Conservation (phyloP, 2,329 filamentous ascomycete species). For the Lecanicillium sp. region DNA sequence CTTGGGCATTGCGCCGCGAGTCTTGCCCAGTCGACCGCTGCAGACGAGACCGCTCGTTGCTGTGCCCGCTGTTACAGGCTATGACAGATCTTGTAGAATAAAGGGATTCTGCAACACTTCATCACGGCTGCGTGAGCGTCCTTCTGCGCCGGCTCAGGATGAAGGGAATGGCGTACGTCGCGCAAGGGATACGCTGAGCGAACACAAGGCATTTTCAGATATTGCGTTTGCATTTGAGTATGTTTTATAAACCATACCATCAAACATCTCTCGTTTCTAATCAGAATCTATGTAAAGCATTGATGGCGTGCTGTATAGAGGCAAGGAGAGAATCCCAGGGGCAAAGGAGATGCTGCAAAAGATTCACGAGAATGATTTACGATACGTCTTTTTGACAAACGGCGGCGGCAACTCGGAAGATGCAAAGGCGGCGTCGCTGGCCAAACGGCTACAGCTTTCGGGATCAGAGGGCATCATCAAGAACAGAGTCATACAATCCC, state of each 20-base stretch:
- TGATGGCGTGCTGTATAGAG: slow-evolving; percentile 89
- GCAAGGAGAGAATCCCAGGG: slow-evolving; percentile 68
- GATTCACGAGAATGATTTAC: slow-evolving; percentile 67
- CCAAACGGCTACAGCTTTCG: slow-evolving; percentile 21
- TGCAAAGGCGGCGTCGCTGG: slow-evolving; percentile 25
- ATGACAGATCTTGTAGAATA: background rate
- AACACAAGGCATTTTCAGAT: slow-evolving; percentile 1
- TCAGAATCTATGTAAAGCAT: slow-evolving; percentile 43
- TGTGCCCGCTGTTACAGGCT: too few species aligned
- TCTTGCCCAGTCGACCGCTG: too few species aligned
- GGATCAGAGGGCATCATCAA: slow-evolving; percentile 25
- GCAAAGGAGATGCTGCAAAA: slow-evolving; percentile 65
- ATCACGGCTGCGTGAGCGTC: background rate
- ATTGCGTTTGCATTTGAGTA: slow-evolving; percentile 33
- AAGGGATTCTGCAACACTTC: background rate
- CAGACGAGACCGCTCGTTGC: too few species aligned
- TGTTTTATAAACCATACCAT: slow-evolving; percentile 9
- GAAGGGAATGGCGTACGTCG: background rate
- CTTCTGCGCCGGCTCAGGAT: background rate
- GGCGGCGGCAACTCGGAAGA: slow-evolving; percentile 79
- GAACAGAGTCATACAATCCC: slow-evolving; percentile 58
- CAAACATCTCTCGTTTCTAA: background rate
- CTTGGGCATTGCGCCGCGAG: slow-evolving; percentile 1
- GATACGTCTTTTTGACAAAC: slow-evolving; percentile 93
- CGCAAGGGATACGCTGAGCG: too few species aligned